Evolutionary conservation across 768 basidiomycete species (phyloP).

Genomic region (Pleurotus eryngii): DNA sequence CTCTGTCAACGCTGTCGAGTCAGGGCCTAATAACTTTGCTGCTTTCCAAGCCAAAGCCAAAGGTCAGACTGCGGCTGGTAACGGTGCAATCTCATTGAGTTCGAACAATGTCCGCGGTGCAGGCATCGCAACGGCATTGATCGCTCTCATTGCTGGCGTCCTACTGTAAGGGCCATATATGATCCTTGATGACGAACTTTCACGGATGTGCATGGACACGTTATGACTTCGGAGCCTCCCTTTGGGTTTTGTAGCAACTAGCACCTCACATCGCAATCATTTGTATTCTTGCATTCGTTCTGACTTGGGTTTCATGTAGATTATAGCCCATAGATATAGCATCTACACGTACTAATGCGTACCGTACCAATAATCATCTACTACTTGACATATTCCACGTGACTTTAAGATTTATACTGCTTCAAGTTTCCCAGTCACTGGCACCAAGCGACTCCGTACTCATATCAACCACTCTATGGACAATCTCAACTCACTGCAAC

Average conservation of each 20-base stretch:
- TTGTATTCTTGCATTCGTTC: slow-evolving; percentile 7
- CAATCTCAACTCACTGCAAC: background rate
- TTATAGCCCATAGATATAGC: too few relatives aligned
- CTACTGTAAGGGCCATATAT: background rate
- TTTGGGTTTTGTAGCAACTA: slow-evolving; percentile 3
- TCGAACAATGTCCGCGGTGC: slow-evolving; percentile 4
- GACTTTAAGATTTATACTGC: too few relatives aligned
- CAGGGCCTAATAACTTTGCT: slow-evolving; percentile 47
- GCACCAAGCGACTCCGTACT: background rate
- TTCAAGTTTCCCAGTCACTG: too few relatives aligned
- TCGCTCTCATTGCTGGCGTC: background rate
- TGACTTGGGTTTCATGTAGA: background rate
- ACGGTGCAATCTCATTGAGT: background rate
- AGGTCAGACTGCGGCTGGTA: slow-evolving; percentile 35
- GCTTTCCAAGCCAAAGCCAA: slow-evolving; percentile 50
- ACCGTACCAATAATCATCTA: too few relatives aligned
- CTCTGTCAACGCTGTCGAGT: slow-evolving; percentile 48
- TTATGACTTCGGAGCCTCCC: background rate
- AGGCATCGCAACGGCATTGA: slow-evolving; percentile 2
- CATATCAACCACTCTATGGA: background rate
- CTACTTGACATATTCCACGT: too few relatives aligned
- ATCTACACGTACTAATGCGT: too few relatives aligned
- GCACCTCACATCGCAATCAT: background rate
- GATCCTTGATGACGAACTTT: background rate
- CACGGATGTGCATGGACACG: background rate